Evolutionary conservation across 176 grass and related monocot genomes (phyloP), one percentile per base, ranked within the genome.

Genomic region (Rhynchospora breviuscula): DNA sequence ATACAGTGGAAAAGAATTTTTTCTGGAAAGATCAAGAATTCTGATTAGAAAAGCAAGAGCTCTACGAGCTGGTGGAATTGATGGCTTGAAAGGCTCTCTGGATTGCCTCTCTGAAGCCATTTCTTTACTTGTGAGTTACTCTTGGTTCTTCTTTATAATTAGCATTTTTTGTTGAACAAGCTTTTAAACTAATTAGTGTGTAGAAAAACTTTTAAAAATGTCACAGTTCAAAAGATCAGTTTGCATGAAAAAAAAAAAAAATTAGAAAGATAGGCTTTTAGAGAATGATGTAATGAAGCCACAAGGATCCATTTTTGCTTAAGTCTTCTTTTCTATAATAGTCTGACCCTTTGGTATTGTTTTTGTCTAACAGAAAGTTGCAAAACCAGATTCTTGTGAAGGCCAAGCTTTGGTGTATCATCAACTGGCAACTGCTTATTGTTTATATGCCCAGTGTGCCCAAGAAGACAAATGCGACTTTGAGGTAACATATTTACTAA

Each of bases 101-200:
- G 74, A 90, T 3, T 93, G 79, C 72, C 90, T 98, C 66, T 88
- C 84, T 87, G 91, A 91, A 63, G 95, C 95, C 8, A 90, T 94
- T 87, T 91, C 81, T 77, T 89, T 98, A 86, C 90, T 98, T 80
- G 95, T 98, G 81, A 91, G 86, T 85, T 89, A 52, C 72, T 43
- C 65, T 70, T 53, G 21, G 25, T 44, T 15, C 7, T 46, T 47
- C 22, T 10, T 82, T 82, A 29, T 49, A 48, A 21, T 48, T 82
- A 22, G 19, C 48, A 48, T 14, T 63, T 65, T 2, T 26, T 48
- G n/a, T 82, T 63, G 9, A 44, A 61, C 7, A 21, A 63, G 17
- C 3, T 80, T 80, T 80, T 80, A 21, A 4, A 9, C 59, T 80
- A 74, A 54, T 54, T 54, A 29, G 7, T 76, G 72, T 54, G 72